Conservation (phyloP, 2,329 filamentous ascomycete species). For the Aureobasidium zeae region DNA sequence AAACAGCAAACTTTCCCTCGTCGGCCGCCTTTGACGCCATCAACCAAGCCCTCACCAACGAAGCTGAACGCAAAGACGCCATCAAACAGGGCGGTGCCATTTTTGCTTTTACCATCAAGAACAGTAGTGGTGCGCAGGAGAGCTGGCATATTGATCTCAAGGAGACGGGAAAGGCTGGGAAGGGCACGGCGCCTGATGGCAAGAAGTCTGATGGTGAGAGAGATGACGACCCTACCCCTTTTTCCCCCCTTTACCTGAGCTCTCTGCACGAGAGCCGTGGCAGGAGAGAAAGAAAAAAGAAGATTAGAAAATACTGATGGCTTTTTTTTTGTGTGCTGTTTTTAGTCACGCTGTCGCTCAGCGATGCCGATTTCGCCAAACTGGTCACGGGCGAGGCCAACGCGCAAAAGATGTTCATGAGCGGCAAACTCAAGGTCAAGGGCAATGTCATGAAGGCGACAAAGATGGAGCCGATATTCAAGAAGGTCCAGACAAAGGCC, state of each 20-base stretch:
- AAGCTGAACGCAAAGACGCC: constrained; percentile 71
- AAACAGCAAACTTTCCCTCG: constrained; percentile 56
- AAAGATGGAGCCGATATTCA: constrained; percentile 86
- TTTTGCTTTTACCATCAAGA: constrained; percentile 90
- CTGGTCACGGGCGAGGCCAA: constrained; percentile 83
- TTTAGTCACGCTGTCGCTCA: constrained; percentile 73
- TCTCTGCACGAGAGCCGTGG: too few species aligned
- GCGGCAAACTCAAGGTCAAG: constrained; percentile 96
- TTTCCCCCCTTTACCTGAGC: too few species aligned
- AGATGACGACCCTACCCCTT: not conserved
- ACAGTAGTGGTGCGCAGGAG: constrained; percentile 65
- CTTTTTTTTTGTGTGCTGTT: too few species aligned
- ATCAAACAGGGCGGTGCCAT: constrained; percentile 81
- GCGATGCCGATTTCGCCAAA: constrained; percentile 76
- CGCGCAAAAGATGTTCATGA: constrained; percentile 93
- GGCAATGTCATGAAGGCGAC: constrained; percentile 98
- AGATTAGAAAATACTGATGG: constrained; percentile 3
- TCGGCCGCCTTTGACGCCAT: constrained; percentile 89
- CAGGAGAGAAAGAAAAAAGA: not conserved
- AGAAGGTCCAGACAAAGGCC: constrained; percentile 74
- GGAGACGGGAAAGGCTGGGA: constrained; percentile 71
- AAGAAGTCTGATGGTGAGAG: constrained; percentile 71
- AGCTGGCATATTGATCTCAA: constrained; percentile 96
- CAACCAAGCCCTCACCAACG: constrained; percentile 59
- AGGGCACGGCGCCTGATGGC: constrained; percentile 58